Evolutionary conservation across 106 monocot species (phyloP), one percentile per base, ranked within the genome.

Genomic region (Platanthera zijinensis): DNA sequence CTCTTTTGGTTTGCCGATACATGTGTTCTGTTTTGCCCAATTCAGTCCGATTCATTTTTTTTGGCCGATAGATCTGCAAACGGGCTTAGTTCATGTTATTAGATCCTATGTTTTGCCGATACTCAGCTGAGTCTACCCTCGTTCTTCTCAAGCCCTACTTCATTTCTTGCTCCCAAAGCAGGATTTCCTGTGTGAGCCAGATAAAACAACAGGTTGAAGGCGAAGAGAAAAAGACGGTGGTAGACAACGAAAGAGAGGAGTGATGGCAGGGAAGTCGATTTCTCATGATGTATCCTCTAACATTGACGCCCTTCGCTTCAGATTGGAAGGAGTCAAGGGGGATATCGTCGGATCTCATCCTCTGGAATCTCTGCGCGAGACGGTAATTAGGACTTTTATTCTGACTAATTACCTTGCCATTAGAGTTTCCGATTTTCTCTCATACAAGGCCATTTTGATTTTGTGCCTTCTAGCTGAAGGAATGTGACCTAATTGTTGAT

Each of bases 301-400:
- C 75, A 78, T 82, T 76, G 96, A 96, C 50, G 68, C 79, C 8
- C 87, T 96, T 64, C 92, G 96, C 15, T 89, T 93, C 71, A 92
- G 96, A 19, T 71, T 93, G 61, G 64, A 80, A 30, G 89, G 90
- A 21, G 89, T 96, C 78, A 92, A 87, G 84, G 80, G 88, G 62
- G 92, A 93, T 63, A 85, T 93, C 78, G 89, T 90, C 62, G 90
- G 85, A 17, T 57, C 72, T 32, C 92, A 92, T 76, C 95, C 95
- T 7, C 90, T 96, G 77, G 80, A 92, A 64, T 75, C 79, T 69
- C 79, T 84, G 50, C 82, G 82, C 48, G 77, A 87, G 64, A 82
- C 76, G 76, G 95, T 96, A 84, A 80, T 13, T 17, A 57, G 4
- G n/a, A 59, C 57, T 10, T 48, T 64, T 77, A 47, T 50, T 46